Evolutionary conservation across 2,329 filamentous ascomycete genomes (phyloP), one percentile per base, ranked within the genome.

Genomic region (Colletotrichum sp.): DNA sequence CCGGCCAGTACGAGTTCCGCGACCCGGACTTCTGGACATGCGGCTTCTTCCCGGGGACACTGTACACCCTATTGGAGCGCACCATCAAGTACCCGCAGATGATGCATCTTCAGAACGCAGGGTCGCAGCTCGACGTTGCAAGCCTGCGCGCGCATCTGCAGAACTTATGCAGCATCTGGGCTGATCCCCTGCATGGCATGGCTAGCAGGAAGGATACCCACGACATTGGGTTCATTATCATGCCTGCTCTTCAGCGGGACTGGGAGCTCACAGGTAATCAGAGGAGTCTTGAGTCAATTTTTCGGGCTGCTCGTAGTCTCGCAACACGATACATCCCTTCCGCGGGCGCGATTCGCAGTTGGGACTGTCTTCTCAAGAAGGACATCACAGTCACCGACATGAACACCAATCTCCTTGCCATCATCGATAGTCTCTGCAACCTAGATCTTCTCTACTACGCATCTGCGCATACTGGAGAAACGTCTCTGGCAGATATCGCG

Each of bases 141-240:
- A 16, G 15, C 24, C 15, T 75, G 24, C 72, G 72, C 26, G n/a
- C 5, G 32, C 71, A 24, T 77, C 77, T 71, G 52, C 55, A 68
- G 16, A 69, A 77, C n/a, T 73, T 83, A 4, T 81, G 83, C 67
- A 63, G 69, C 21, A 73, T 72, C 18, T 86, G 84, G 84, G 68
- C 83, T 16, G 79, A 79, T 32, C 84, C 84, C 2, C 76, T 87
- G 1, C 83, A 86, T 65, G 77, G 64, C 18, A 86, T 86, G 81
- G 79, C 84, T 10, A 80, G 74, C 74, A 85, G 87, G 34, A 90
- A 83, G 6, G 87, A 90, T 70, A 91, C 89, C 0, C 89, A 91
- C 72, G 89, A 91, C 57, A 84, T 91, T 74, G 88, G 88, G 0
- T 91, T 91, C 77, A 90, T 91, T 30, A 84, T 90, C 6, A 84